Evolutionary conservation across 257 asterid species (phyloP).

Genomic region (Galeopsis tetrahit): DNA sequence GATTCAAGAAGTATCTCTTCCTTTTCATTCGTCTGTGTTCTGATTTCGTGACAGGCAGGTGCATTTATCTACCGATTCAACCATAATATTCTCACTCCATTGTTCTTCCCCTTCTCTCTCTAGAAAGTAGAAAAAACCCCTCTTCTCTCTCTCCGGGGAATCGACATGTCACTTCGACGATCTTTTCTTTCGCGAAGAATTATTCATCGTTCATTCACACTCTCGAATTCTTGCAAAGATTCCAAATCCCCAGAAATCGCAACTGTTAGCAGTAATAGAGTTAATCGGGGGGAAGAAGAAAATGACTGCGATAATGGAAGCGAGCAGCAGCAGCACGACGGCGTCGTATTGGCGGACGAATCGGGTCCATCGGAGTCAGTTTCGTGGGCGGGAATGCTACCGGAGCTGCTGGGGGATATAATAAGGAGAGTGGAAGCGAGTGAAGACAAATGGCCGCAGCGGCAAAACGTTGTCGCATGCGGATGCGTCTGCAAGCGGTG

Average conservation of each 20-base stretch:
- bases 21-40: conserved; percentile 31
- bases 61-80: background rate
- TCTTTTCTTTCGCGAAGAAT: conserved; percentile 76
- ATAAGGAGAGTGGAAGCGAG: conserved; percentile 74
- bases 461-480: conserved; percentile 79
- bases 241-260: conserved; percentile 41
- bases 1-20: background rate
- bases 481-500: conserved; percentile 94
- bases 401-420: conserved; percentile 82
- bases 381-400: conserved; percentile 78
- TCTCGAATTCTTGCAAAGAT: conserved; percentile 60
- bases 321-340: conserved; percentile 35
- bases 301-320: conserved; percentile 18
- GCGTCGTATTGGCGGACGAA: conserved; percentile 37
- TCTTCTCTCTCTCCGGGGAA: conserved; percentile 10
- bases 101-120: conserved; percentile 29
- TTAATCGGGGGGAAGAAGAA: conserved; percentile 30
- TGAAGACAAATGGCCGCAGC: conserved; percentile 83
- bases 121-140: conserved; percentile 26
- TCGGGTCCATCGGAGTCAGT: conserved; percentile 37
- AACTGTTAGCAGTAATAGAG: conserved; percentile 8
- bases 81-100: conserved; percentile 24
- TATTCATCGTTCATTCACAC: conserved; percentile 58
- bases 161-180: conserved; percentile 66
- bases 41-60: conserved; percentile 20